Base-by-base conservation (phyloP, 1,284 basidiomycete species). In the Ceratobasidium sp. region DNA sequence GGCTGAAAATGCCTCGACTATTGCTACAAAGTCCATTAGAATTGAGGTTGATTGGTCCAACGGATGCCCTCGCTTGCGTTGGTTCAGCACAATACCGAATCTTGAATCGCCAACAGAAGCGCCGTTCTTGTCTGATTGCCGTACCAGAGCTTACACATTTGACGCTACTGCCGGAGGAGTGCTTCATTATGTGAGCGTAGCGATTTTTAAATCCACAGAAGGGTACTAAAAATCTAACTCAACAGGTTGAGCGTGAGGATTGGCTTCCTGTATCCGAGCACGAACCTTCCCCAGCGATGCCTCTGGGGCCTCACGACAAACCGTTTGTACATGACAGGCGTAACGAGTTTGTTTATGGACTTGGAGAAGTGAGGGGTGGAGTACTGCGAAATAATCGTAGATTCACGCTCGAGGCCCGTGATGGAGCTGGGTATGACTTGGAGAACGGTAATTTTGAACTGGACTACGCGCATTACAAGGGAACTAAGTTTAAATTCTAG, bases 111-210 rank as follows among this genome's bases (percentile, higher is more conserved):
- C 67, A 12, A 32, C 32, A 1, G 45, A 28, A 28, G n/a, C 55
- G 8, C 67, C 67, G 2, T 71, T 71, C 57, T 39, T 71, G 28
- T 23, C 67, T 16, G 67, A 71, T 30, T 59, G 43, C 26, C 55
- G 53, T 34, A 71, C 67, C 34, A 59, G 67, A 50, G 67, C 67
- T 14, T 71, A 71, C n/a, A 71, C 67, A 21, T 71, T 59, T 34
- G 67, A 71, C n/a, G 67, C 67, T 39, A 57, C 67, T 18, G 46
- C 55, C 23, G 67, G 67, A 26, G 67, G 41, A 2, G 57, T 71
- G 6, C 67, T 71, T 36, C 67, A 71, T 34, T 71, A 71, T 52
- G 67, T 60, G 46, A 60, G 67, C 30, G 9, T 36, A 26, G 26
- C n/a, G 28, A 18, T 30, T 10, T 23, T 45, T 41, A 41, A 32